Percentiles rank a stretch among this genome's conserved stretches.
phyloP scores from a whole-genome alignment of 192 early-diverging fungal genomes.

The Glomus cerebriforme region DNA sequence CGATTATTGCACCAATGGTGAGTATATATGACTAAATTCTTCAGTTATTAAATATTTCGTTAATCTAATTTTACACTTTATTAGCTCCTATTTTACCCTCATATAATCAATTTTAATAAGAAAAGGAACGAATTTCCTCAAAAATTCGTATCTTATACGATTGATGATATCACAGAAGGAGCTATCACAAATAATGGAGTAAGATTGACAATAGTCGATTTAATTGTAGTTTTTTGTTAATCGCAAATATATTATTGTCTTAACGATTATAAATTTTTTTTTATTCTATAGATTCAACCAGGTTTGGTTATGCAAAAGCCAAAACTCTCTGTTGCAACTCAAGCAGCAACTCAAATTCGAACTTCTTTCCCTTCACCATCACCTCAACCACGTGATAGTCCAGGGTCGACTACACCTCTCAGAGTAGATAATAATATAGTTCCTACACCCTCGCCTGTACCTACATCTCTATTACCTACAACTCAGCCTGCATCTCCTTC shows the following conservation, averaged over 20 bases:
- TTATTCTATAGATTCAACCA: constrained; percentile 6
- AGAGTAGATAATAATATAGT: neutral
- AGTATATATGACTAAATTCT: neutral
- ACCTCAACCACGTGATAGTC: constrained; percentile 23
- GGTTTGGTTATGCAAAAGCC: neutral
- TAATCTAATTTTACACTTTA: neutral
- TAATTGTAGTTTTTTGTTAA: neutral
- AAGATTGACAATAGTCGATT: neutral
- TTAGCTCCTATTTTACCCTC: constrained; percentile 49
- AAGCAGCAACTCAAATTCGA: constrained; percentile 2
- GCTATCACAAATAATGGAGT: constrained; percentile 11
- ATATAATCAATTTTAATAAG: constrained; percentile 39
- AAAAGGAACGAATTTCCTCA: constrained; percentile 15
- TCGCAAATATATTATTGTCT: neutral
- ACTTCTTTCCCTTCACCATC: constrained; percentile 25
- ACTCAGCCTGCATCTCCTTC: constrained; percentile 37
- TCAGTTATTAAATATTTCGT: neutral
- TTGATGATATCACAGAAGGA: constrained; percentile 42
- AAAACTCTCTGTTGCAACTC: constrained; percentile 5
- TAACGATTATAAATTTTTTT: neutral
- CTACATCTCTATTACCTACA: constrained; percentile 23
- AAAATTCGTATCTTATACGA: constrained; percentile 20
- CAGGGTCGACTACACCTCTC: constrained; percentile 3
- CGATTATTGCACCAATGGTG: constrained; percentile 77
- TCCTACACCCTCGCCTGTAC: constrained; percentile 38